Evolutionary conservation across 345 rosid species (phyloP).

Genomic region (Ceriops tagal): DNA sequence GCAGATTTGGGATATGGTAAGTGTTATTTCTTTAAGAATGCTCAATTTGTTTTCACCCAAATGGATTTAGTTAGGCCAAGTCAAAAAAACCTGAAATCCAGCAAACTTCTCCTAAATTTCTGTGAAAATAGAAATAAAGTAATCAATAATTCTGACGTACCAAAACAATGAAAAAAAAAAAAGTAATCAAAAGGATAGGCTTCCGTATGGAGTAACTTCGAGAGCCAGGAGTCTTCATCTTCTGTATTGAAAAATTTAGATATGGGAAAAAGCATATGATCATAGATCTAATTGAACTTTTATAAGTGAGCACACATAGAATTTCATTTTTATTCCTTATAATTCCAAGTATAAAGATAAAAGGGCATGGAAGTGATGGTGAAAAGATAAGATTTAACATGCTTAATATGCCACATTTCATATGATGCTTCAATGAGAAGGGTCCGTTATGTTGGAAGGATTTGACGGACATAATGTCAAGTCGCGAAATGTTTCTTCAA

Average conservation of each 20-base stretch:
- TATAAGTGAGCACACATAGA: too few species aligned
- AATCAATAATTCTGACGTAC: not conserved
- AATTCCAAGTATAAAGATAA: too few species aligned
- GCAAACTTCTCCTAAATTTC: conserved; percentile 12
- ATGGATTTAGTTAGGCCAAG: not conserved
- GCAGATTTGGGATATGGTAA: not conserved
- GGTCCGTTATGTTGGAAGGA: conserved; percentile 1
- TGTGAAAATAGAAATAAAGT: not conserved
- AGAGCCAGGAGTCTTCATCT: too few species aligned
- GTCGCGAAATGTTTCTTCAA: conserved; percentile 5
- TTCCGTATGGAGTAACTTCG: not conserved
- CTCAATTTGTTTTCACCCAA: not conserved
- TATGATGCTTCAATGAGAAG: conserved; percentile 10
- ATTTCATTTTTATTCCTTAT: too few species aligned
- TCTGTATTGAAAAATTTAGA: too few species aligned
- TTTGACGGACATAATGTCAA: not conserved
- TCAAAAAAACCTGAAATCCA: conserved; percentile 2
- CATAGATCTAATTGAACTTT: too few species aligned
- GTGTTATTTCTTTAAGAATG: not conserved
- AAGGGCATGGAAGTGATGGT: not conserved
- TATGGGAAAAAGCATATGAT: too few species aligned
- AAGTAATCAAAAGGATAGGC: not conserved
- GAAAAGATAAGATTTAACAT: not conserved
- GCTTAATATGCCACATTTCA: conserved; percentile 13
- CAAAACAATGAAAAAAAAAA: too few species aligned